These are phyloP conservation scores for Globisporangium paddicum DNA, from an alignment of 352 stramenopile species.

Conservation along the genomic window DNA sequence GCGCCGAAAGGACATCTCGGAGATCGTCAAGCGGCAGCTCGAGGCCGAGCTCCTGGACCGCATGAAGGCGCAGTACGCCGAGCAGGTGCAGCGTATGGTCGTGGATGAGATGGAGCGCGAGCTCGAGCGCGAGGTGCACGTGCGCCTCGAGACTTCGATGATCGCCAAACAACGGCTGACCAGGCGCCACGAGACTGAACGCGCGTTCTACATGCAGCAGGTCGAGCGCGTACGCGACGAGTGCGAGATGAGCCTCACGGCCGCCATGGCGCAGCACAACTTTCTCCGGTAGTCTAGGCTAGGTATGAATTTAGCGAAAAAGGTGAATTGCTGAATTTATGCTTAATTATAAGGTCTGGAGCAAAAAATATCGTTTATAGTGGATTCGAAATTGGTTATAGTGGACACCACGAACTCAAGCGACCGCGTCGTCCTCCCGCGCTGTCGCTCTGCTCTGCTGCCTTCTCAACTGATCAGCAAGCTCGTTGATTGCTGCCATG, in stretches of 20 bases:
- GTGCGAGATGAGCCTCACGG: slow-evolving; percentile 60
- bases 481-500: slow-evolving; percentile 42
- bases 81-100: slow-evolving; percentile 47
- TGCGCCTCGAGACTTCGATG: slow-evolving; percentile 39
- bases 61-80: slow-evolving; percentile 52
- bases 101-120: slow-evolving; percentile 63
- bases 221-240: slow-evolving; percentile 57
- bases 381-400: too few species aligned
- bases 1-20: slow-evolving; percentile 34
- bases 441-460: slow-evolving; percentile 1
- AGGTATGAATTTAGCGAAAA: too few species aligned
- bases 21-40: slow-evolving; percentile 24
- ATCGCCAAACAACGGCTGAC: slow-evolving; percentile 42
- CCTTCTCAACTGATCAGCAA: slow-evolving; percentile 22
- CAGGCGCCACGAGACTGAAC: slow-evolving; percentile 47
- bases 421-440: too few species aligned
- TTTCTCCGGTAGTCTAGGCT: slow-evolving; percentile 44
- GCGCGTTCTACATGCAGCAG: slow-evolving; percentile 46
- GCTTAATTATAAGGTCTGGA: too few species aligned
- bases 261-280: slow-evolving; percentile 66
- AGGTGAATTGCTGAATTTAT: too few species aligned
- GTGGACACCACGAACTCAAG: too few species aligned
- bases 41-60: slow-evolving; percentile 59
- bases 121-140: slow-evolving; percentile 45
- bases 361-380: too few species aligned